Base-by-base conservation (phyloP, 2,329 filamentous ascomycete genomes). In the Trichoderma asperellum region DNA sequence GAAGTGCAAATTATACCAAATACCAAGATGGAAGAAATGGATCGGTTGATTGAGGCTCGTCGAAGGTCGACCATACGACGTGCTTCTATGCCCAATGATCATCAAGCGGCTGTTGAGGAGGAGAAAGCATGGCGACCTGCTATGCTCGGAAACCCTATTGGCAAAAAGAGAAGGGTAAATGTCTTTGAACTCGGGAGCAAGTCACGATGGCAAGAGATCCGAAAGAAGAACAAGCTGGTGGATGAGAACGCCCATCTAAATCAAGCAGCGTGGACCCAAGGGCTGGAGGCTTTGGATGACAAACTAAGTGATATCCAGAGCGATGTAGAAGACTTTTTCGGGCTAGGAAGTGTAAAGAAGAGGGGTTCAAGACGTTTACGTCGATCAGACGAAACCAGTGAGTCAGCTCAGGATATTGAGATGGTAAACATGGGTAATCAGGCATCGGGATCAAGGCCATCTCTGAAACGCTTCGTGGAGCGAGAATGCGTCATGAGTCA, bases 201-300 rank as follows among this genome's bases (percentile, higher is more conserved):
- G 83, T 90, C 86, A 62, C 83, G 92, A 52, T 94, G 90, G 89
- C 91, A 87, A 29, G 91, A 93, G 78, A 93, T 94, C 70, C 83
- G 87, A 70, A 84, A 80, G 73, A 86, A 84, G 75, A 90, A 90
- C 74, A 82, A 81, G 57, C 79, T 90, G 60, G 83, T 89, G 59
- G 86, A 88, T 72, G 77, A 77, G 8, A 77, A 76, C 14, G 74
- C 75, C 6, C 79, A 81, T 71, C 73, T 80, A 35, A 81, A 81
- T 62, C 77, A 77, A 8, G 76, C 75, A 21, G 79, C 79, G 12
- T 71, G 79, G 37, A 77, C 78, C 32, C 77, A 79, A 47, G 80
- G 79, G 0, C 64, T 81, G 2, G 79, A 77, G 47, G 79, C 80
- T 2, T 69, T 82, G 5, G 79, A 81, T 18, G 77, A 79, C 58